A percentile compares a stretch with the other conserved stretches of the same genome.
Evolutionary conservation across 768 basidiomycete genomes (phyloP).

Genomic region (Rhodotorula babjevae): DNA sequence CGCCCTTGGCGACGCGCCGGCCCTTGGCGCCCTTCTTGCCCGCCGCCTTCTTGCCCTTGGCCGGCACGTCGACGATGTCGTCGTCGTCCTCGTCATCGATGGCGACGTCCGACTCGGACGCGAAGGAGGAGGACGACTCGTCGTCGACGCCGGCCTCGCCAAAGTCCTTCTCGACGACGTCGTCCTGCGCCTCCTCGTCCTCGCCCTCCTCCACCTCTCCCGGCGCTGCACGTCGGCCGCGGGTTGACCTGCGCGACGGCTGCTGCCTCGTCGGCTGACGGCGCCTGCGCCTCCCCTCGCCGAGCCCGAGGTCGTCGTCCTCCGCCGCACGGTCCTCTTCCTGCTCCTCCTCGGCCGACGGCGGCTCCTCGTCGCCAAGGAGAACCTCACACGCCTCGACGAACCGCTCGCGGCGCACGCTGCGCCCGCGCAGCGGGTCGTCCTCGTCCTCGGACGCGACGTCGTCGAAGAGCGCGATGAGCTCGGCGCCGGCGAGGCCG

Average conservation of each 20-base stretch:
- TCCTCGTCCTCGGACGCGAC: conserved; percentile 29
- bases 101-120: not conserved
- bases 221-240: not conserved
- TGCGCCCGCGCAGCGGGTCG: conserved; percentile 3
- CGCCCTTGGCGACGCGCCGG: not conserved
- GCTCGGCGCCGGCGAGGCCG: conserved; percentile 3
- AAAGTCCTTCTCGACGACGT: conserved; percentile 22
- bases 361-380: not conserved
- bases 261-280: conserved; percentile 1
- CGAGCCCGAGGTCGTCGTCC: not conserved
- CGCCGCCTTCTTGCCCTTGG: not conserved
- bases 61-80: too few relatives aligned
- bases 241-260: not conserved
- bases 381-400: conserved; percentile 20
- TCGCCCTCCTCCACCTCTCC: not conserved
- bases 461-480: conserved; percentile 24
- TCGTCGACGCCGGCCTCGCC: not conserved
- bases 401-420: conserved; percentile 26
- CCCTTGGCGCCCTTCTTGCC: conserved; percentile 9
- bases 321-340: conserved; percentile 4
- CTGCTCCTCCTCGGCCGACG: not conserved
- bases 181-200: conserved; percentile 5
- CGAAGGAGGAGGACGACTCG: too few relatives aligned
- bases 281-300: conserved; percentile 1
- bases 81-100: not conserved